Base-by-base conservation (phyloP, 164 flowering plant genomes). In the Vitis riparia region DNA sequence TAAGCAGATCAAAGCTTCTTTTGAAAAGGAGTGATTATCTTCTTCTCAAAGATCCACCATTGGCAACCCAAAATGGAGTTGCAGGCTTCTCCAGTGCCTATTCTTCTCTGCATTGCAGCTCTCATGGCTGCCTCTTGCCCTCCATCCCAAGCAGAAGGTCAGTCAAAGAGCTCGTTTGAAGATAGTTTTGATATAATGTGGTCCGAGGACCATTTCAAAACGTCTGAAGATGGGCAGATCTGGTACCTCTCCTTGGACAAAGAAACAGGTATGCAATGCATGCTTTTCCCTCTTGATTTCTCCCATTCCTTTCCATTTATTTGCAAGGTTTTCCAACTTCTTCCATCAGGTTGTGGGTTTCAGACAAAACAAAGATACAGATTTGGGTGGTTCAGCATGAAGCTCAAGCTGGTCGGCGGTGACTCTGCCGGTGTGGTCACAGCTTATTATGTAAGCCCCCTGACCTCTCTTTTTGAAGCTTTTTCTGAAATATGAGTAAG, bases 381-480 rank as follows among this genome's bases (percentile, higher is more conserved):
- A 84, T 94, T 94, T 74, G 98, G 98, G 63, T 94, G 97, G 98
- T 94, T 92, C 63, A 92, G 97, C 75, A 94, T 90, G 98, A 94
- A 87, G 81, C 84, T 94, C 11, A 94, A 87, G 78, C 60, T 94
- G 72, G 97, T 92, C 1, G 98, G 93, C 44, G 97, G 97, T 13
- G 98, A 94, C 75, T 94, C 97, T 53, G 98, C 97, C 11, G 97
- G 98, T 11, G 93, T 94, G 11, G 96, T 94, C 68, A 92, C 98
- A 3, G 98, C 97, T 59, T 94, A 89, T 71, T 94, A 94, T 79
- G 98, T 94, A 75, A 85, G 94, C 78, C 17, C 11, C 16, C 27
- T 23, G 27, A 23, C 27, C 27, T 23, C 27, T 23, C 27, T 23
- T 23, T 23, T 23, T 23, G 27, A 23, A 23, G 27, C 27, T 23